Base-by-base conservation (phyloP, 1,284 basidiomycete genomes). In the Fomes fomentarius region DNA sequence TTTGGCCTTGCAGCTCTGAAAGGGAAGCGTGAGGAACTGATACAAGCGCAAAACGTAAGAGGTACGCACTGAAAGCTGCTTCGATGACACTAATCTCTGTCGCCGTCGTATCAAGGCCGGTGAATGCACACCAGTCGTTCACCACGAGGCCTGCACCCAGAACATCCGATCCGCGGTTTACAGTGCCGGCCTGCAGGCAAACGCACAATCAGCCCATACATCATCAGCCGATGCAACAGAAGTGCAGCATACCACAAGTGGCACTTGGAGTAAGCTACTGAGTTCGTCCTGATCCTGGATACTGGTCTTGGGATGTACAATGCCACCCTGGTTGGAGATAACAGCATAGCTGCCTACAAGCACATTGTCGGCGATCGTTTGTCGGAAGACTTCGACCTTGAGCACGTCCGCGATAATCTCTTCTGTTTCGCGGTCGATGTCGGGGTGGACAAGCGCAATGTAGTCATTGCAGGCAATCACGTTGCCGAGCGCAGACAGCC, bases 331-430 rank as follows among this genome's bases (percentile, higher is more conserved):
- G 72, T 99, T 99, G 41, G 93, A 91, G 66, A 99, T 85, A 47
- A 88, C 93, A 68, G 93, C 95, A 73, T 99, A 99, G 58, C 88
- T 92, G 42, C 97, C 97, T 31, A 99, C 96, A 45, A 99, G 86
- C 43, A 96, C 95, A 74, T 99, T 98, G 67, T 93, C 89, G 11
- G 96, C 96, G 61, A 99, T 83, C 11, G 96, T 99, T 74, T 99
- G 96, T 48, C 96, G 82, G 80, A 99, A 99, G 4, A 99, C 97
- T 74, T 99, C 97, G 57, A 99, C 97, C 75, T 98, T 98, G 63
- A 99, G 84, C 11, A 98, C 94, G 73, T 99, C 97, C 46, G 97
- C 96, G 71, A 99, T 98, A 74, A 99, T 99, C 74, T 99, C 97
- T 71, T 99, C 97, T 8, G 97, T 99, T 76, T 99, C 97, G 54